Conservation (phyloP, 2,329 filamentous ascomycete genomes). For the Ophiocordyceps camponoti-rufipedis region DNA sequence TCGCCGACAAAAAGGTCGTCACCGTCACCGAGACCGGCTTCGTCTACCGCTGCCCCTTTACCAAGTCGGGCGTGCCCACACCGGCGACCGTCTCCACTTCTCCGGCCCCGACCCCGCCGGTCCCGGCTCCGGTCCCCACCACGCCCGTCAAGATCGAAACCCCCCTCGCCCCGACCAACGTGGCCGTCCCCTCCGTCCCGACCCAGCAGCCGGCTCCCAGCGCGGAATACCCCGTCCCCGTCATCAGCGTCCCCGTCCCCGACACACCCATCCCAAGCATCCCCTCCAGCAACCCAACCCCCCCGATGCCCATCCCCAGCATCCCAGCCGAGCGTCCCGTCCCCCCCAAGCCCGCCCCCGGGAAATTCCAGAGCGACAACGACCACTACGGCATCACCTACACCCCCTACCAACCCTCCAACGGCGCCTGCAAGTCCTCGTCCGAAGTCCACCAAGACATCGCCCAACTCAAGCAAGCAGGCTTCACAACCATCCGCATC, state of each 20-base stretch:
- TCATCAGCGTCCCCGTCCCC: not conserved
- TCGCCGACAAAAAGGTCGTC: slow-evolving; percentile 44
- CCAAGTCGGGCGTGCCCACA: slow-evolving; percentile 17
- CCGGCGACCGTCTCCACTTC: too few relatives aligned
- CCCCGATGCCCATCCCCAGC: not conserved
- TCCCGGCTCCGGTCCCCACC: slow-evolving; percentile 7
- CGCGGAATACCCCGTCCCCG: not conserved
- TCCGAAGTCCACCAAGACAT: slow-evolving; percentile 42
- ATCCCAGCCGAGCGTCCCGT: not conserved
- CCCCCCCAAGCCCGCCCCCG: slow-evolving; percentile 6
- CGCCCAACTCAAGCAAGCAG: slow-evolving; percentile 38
- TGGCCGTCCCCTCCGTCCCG: not conserved
- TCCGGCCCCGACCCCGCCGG: slow-evolving; percentile 10
- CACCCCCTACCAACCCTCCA: slow-evolving; percentile 46
- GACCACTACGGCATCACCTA: slow-evolving; percentile 62
- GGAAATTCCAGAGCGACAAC: slow-evolving; percentile 21
- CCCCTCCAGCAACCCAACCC: not conserved
- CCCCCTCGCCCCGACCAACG: not conserved
- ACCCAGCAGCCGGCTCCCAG: slow-evolving; percentile 4
- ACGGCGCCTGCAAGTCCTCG: slow-evolving; percentile 46
- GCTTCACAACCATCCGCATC: slow-evolving; percentile 57
- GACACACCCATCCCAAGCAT: not conserved
- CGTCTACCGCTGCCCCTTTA: slow-evolving; percentile 53
- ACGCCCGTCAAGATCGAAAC: slow-evolving; percentile 1
- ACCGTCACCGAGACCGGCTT: slow-evolving; percentile 51